Evolutionary conservation across 2,329 filamentous ascomycete species (phyloP).

Genomic region (Fusarium denticulatum): DNA sequence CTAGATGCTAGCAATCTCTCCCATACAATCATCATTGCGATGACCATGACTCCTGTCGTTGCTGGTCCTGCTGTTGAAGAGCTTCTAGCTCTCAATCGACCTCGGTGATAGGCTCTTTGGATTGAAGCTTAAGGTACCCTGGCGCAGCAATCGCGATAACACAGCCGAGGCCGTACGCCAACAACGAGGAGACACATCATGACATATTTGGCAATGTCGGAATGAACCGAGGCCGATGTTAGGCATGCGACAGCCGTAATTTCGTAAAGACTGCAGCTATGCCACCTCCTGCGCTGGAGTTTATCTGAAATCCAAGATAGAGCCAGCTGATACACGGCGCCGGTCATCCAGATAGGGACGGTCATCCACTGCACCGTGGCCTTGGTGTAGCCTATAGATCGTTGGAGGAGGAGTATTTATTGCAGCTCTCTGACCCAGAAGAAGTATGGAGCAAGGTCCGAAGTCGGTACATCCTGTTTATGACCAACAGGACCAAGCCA

Average conservation of each 20-base stretch:
- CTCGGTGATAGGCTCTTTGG: background rate
- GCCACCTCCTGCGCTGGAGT: background rate
- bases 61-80: background rate
- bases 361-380: constrained; percentile 48
- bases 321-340: background rate
- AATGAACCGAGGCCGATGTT: background rate
- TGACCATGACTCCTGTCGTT: background rate
- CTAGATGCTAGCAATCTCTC: too few relatives aligned
- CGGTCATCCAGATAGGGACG: constrained; percentile 2
- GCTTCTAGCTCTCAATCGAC: background rate
- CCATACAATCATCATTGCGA: too few relatives aligned
- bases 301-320: constrained; percentile 18
- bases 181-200: constrained; percentile 25
- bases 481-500: too few relatives aligned
- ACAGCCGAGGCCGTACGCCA: background rate
- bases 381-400: constrained; percentile 58
- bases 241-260: background rate
- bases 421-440: too few relatives aligned
- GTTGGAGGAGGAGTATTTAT: constrained; percentile 62
- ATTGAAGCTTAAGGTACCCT: background rate
- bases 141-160: background rate
- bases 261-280: background rate
- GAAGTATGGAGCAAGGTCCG: too few relatives aligned
- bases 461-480: too few relatives aligned
- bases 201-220: background rate